Evolutionary conservation across 805 yeast species (phyloP).

Genomic region (Kregervanrija pseudodelftensis): DNA sequence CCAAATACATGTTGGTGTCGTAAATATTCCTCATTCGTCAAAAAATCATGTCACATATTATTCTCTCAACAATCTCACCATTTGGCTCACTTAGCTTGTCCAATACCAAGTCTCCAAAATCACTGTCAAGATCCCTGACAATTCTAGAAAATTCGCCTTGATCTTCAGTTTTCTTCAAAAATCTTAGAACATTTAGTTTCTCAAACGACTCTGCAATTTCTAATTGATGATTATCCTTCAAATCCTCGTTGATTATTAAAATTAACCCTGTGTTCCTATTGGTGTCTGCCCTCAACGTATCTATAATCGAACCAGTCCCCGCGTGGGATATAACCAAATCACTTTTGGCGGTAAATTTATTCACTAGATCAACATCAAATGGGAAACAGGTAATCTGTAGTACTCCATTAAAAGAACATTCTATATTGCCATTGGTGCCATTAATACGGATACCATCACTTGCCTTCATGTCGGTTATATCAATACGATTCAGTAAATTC

Average conservation of each 20-base stretch:
- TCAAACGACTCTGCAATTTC: constrained; percentile 64
- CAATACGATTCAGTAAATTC: constrained; percentile 1
- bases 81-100: constrained; percentile 19
- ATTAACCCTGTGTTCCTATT: constrained; percentile 42
- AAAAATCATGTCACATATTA: too few species aligned
- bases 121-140: too few species aligned
- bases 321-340: constrained; percentile 82
- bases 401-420: constrained; percentile 6
- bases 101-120: constrained; percentile 2
- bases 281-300: constrained; percentile 43
- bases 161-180: constrained; percentile 9
- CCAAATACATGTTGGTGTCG: too few species aligned
- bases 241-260: constrained; percentile 58
- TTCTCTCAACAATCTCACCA: constrained; percentile 12
- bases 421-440: too few species aligned
- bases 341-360: constrained; percentile 34
- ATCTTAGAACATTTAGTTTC: constrained; percentile 23
- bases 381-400: constrained; percentile 38
- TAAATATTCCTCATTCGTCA: too few species aligned
- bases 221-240: constrained; percentile 85
- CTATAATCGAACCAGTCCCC: constrained; percentile 86
- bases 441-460: too few species aligned
- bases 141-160: too few species aligned
- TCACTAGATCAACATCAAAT: constrained; percentile 36
- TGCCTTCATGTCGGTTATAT: too few species aligned